Base-by-base conservation (phyloP, 2,329 filamentous ascomycete genomes). In the Fusarium buxicola region DNA sequence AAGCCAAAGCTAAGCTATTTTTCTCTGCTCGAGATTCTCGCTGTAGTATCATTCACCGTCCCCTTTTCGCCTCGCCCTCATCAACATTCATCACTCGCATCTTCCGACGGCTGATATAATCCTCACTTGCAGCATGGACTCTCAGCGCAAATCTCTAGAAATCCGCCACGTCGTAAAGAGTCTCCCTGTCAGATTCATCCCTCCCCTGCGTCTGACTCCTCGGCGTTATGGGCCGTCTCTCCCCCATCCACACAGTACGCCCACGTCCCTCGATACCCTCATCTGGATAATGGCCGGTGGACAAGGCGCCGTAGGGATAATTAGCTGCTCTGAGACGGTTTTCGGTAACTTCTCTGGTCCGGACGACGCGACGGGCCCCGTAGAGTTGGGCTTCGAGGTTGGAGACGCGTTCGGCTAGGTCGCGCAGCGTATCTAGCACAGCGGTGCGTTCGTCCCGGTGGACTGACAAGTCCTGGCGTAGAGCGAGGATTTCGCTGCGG, bases 1-100 rank as follows among this genome's bases (percentile, higher is more conserved):
- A 48, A 46, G 16, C 32, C 60, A 55, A 18, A 41, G 48, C 39
- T 16, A 49, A 39, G 32, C 43, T 40, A 53, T 13, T 34, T 43
- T 35, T 28, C 21, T 21, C 6, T 2, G 36, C 35, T 31, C 27
- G 11, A 1, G 24, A 21, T 30, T 5, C 24, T 25, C 7, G 7
- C 40, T 40, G 31, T 34, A 38, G 25, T 21, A 21, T n/a, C 8
- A 11, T 35, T 21, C 27, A 18, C 21, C 4, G 15, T 15, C 10
- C 35, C 27, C 16, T n/a, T 31, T 39, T 30, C 13, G 8, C 34
- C 7, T 18, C 7, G 16, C 27, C 25, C 16, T 15, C 16, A 18
- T 15, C 34, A 15, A n/a, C 13, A 11, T n/a, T 8, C 30, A 16
- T 16, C 10, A 13, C 12, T 35, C 16, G 34, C 21, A 38, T 28